Percentiles rank a stretch among this genome's conserved stretches.
These are phyloP conservation scores for Berkeleyomyces basicola DNA, from an alignment of 2,329 filamentous ascomycete species.

Conservation along the genomic window DNA sequence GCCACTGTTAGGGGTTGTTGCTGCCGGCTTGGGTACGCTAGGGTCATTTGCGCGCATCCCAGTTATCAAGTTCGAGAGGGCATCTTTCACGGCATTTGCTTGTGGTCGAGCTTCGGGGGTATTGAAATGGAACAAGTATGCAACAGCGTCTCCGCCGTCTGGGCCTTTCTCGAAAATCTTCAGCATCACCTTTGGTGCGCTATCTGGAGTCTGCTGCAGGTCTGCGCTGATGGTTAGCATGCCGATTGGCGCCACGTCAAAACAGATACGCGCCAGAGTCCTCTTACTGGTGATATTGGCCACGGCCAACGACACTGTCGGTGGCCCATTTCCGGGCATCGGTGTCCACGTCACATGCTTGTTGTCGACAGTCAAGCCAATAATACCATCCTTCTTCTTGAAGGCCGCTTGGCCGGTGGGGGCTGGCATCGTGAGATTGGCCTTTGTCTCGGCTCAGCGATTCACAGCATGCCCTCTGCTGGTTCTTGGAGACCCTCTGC, in stretches of 20 bases:
- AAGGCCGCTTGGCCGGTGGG: slow-evolving; percentile 56
- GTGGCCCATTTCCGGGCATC: slow-evolving; percentile 41
- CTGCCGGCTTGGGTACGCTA: slow-evolving; percentile 31
- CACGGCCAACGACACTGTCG: slow-evolving; percentile 53
- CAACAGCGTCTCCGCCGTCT: slow-evolving; percentile 40
- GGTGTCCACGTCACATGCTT: slow-evolving; percentile 70
- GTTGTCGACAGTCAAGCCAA: slow-evolving; percentile 59
- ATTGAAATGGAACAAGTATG: slow-evolving; percentile 82
- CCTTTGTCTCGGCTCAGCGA: not conserved
- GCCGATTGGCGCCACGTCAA: not conserved
- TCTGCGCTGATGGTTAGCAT: slow-evolving; percentile 32
- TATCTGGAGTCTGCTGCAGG: slow-evolving; percentile 84
- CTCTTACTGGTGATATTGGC: slow-evolving; percentile 64
- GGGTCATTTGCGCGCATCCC: slow-evolving; percentile 43
- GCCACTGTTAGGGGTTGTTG: slow-evolving; percentile 16
- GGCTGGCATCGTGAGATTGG: slow-evolving; percentile 31
- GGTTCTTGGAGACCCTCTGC: not conserved
- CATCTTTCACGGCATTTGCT: slow-evolving; percentile 70
- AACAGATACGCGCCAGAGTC: slow-evolving; percentile 9
- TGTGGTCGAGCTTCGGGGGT: slow-evolving; percentile 63
- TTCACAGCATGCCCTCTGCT: not conserved
- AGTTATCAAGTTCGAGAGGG: slow-evolving; percentile 62
- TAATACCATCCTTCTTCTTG: slow-evolving; percentile 88
- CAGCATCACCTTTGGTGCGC: slow-evolving; percentile 78
- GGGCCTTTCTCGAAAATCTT: slow-evolving; percentile 68